Evolutionary conservation across 805 yeast species (phyloP).

Genomic region (Candida golubevii): DNA sequence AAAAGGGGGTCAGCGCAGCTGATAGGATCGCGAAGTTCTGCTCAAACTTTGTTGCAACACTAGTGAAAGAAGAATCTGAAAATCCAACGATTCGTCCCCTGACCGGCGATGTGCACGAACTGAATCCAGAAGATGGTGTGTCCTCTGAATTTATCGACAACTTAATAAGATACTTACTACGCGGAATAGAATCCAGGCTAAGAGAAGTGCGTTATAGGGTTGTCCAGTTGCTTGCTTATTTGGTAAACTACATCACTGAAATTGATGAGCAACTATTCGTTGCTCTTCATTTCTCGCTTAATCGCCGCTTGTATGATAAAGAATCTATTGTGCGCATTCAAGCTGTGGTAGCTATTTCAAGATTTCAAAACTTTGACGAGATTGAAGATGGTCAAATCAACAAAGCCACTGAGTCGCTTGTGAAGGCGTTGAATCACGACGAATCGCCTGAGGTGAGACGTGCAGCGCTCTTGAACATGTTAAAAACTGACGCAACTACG

Average conservation of each 20-base stretch:
- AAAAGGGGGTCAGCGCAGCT: slow-evolving; percentile 65
- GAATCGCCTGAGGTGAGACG: slow-evolving; percentile 85
- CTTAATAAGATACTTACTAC: slow-evolving; percentile 61
- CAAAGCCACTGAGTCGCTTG: slow-evolving; percentile 24
- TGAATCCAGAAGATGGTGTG: slow-evolving; percentile 23
- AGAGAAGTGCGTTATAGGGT: slow-evolving; percentile 75
- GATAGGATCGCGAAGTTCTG: slow-evolving; percentile 73
- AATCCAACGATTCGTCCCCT: slow-evolving; percentile 15
- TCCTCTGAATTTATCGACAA: slow-evolving; percentile 54
- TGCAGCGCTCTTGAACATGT: slow-evolving; percentile 71
- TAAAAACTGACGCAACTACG: slow-evolving; percentile 48
- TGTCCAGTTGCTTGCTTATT: slow-evolving; percentile 67
- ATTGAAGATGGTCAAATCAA: slow-evolving; percentile 20
- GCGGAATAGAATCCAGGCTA: slow-evolving; percentile 75
- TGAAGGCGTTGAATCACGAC: slow-evolving; percentile 65
- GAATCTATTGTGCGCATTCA: slow-evolving; percentile 79
- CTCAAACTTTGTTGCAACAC: slow-evolving; percentile 51
- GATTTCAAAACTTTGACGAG: slow-evolving; percentile 54
- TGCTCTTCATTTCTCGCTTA: slow-evolving; percentile 54
- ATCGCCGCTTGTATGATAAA: slow-evolving; percentile 64
- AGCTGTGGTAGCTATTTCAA: slow-evolving; percentile 73
- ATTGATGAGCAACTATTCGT: slow-evolving; percentile 70
- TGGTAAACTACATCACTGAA: slow-evolving; percentile 69
- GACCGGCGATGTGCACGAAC: slow-evolving; percentile 37
- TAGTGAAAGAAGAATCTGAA: slow-evolving; percentile 33